phyloP scores from a whole-genome alignment of 208 protist species.

The Acanthamoeba quina region DNA sequence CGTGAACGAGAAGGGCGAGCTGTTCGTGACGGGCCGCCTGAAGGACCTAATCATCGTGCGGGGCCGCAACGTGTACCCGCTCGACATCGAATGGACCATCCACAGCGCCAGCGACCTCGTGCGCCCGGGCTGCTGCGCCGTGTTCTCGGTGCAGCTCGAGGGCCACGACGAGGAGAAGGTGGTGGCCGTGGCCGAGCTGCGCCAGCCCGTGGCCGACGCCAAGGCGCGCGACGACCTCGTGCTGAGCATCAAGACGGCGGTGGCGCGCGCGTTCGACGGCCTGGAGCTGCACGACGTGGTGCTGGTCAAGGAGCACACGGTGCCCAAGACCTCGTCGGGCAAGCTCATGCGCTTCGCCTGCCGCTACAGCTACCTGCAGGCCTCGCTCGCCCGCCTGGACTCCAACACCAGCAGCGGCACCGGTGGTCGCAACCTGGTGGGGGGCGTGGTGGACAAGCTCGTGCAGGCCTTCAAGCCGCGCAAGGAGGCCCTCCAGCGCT shows the following conservation, averaged over 20 bases:
- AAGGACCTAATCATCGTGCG: slow-evolving; percentile 93
- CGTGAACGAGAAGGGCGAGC: slow-evolving; percentile 64
- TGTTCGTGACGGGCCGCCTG: slow-evolving; percentile 79
- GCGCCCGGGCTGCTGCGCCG: slow-evolving; percentile 34
- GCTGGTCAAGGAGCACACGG: slow-evolving; percentile 44
- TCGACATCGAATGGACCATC: slow-evolving; percentile 37
- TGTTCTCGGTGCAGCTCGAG: slow-evolving; percentile 22
- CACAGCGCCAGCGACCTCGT: slow-evolving; percentile 37
- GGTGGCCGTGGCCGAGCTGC: slow-evolving; percentile 40
- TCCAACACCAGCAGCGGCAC: not conserved
- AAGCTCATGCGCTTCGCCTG: slow-evolving; percentile 59
- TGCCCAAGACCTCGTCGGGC: slow-evolving; percentile 47
- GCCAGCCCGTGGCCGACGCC: not conserved
- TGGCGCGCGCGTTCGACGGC: slow-evolving; percentile 12
- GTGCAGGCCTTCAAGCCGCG: slow-evolving; percentile 41
- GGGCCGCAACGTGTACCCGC: slow-evolving; percentile 38
- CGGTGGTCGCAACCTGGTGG: not conserved
- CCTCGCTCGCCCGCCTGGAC: slow-evolving; percentile 35
- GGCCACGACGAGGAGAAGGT: slow-evolving; percentile 37
- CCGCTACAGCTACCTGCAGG: slow-evolving; percentile 49
- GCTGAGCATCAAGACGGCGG: slow-evolving; percentile 18
- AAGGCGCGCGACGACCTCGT: slow-evolving; percentile 13
- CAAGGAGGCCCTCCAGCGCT: slow-evolving; percentile 31
- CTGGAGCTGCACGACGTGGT: slow-evolving; percentile 61
- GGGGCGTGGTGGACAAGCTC: not conserved